Evolutionary conservation across 192 early-diverging fungal genomes (phyloP).

Genomic region (Coemansia sp.): DNA sequence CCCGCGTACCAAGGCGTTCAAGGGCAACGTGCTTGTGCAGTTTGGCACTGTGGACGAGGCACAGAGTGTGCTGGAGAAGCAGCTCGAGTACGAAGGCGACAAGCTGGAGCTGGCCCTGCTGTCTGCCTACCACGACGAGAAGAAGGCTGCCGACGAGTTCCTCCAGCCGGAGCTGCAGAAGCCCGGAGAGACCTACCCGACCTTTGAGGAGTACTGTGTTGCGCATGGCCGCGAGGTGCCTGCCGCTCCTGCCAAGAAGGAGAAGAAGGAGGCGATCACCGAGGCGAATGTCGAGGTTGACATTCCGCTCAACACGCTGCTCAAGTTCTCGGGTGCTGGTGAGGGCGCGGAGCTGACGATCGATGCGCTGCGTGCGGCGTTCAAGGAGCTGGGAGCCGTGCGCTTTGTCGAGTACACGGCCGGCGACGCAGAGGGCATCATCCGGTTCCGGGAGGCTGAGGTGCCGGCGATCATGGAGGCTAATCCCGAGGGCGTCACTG

Average conservation of each 20-base stretch:
- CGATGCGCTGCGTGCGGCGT: slow-evolving; percentile 23
- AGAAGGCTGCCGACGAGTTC: slow-evolving; percentile 36
- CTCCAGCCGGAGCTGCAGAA: slow-evolving; percentile 47
- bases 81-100: slow-evolving; percentile 16
- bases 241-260: neutral
- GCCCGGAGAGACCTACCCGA: slow-evolving; percentile 33
- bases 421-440: slow-evolving; percentile 29
- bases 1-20: slow-evolving; percentile 46
- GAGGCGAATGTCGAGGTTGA: slow-evolving; percentile 12
- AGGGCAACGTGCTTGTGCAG: slow-evolving; percentile 47
- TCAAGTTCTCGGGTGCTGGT: slow-evolving; percentile 4
- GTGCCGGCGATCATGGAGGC: slow-evolving; percentile 21
- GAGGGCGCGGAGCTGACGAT: neutral
- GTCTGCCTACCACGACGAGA: slow-evolving; percentile 46
- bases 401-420: slow-evolving; percentile 26
- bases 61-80: slow-evolving; percentile 16
- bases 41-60: slow-evolving; percentile 29
- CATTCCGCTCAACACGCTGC: neutral
- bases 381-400: slow-evolving; percentile 17
- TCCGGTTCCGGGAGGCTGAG: slow-evolving; percentile 32
- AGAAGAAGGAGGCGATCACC: slow-evolving; percentile 10
- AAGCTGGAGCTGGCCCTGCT: slow-evolving; percentile 28
- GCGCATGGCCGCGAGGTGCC: slow-evolving; percentile 28
- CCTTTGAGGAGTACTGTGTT: slow-evolving; percentile 40
- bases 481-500: slow-evolving; percentile 17